phyloP scores from a whole-genome alignment of 2,329 filamentous ascomycete genomes.

The Epichloe baconii region DNA sequence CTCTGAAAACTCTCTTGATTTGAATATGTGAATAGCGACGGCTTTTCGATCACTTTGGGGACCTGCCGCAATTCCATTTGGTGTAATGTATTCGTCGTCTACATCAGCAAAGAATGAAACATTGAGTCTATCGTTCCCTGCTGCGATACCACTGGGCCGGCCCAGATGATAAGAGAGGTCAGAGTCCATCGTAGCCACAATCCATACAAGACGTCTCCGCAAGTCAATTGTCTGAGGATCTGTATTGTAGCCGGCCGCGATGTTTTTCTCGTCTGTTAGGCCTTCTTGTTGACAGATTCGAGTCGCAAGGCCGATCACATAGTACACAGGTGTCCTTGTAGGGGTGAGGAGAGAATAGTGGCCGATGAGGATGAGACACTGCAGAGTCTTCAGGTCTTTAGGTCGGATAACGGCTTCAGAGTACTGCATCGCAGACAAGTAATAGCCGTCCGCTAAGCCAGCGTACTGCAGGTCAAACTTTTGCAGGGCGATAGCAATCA shows the following conservation, averaged over 20 bases:
- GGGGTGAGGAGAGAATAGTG: slow-evolving; percentile 90
- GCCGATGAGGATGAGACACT: slow-evolving; percentile 76
- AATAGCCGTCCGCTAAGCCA: slow-evolving; percentile 91
- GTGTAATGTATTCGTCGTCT: slow-evolving; percentile 72
- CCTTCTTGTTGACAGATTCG: slow-evolving; percentile 83
- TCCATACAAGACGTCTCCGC: slow-evolving; percentile 80
- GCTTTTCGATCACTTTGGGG: slow-evolving; percentile 71
- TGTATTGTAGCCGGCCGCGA: slow-evolving; percentile 48
- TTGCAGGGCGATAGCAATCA: slow-evolving; percentile 88
- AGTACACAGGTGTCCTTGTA: slow-evolving; percentile 84
- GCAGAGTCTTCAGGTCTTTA: slow-evolving; percentile 83
- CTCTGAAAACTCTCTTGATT: slow-evolving; percentile 75
- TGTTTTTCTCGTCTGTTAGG: slow-evolving; percentile 78
- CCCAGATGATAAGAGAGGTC: slow-evolving; percentile 81
- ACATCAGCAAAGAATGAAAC: slow-evolving; percentile 74
- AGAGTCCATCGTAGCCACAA: slow-evolving; percentile 75
- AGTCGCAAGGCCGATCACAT: slow-evolving; percentile 77
- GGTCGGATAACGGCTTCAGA: slow-evolving; percentile 71
- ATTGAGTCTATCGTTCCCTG: slow-evolving; percentile 68
- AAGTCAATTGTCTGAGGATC: slow-evolving; percentile 75
- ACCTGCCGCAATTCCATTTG: slow-evolving; percentile 58
- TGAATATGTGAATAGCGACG: slow-evolving; percentile 84
- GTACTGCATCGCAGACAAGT: slow-evolving; percentile 73
- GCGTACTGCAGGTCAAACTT: slow-evolving; percentile 82
- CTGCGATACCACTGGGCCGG: slow-evolving; percentile 73